Base-by-base conservation (phyloP, 768 basidiomycete species). In the Pholiota conissans region DNA sequence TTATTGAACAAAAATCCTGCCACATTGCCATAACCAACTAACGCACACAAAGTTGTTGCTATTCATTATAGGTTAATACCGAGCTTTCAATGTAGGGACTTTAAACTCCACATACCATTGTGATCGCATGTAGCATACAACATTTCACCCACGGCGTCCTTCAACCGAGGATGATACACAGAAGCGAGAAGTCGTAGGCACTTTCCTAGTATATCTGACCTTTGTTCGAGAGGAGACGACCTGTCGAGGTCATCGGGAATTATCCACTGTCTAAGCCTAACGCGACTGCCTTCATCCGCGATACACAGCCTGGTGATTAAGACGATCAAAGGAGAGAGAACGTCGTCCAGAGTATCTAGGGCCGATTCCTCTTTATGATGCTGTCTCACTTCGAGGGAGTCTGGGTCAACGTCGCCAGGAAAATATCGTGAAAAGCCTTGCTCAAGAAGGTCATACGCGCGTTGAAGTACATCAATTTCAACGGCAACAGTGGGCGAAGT, bases 1-100 rank as follows among this genome's bases (percentile, higher is more conserved):
- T 94, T 95, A 68, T 90, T 86, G 76, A 93, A 95, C 24, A 99
- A 79, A 79, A 93, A 91, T 0, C 97, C 97, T 0, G 95, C 93
- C 39, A 95, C 93, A 68, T 95, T 95, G 39, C 96, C 96, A 65
- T 99, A 99, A 6, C 96, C 96, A 52, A 97, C 82, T 42, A 90
- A 83, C 3, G 85, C 81, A n/a, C 85, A 83, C 14, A 98, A 76
- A 0, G 79, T 82, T 5, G 81, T 76, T n/a, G 90, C 93, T 81
- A 35, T 14, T 60, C 13, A 32, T 40, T 24, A 59, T 5, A 26
- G 37, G 39, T 13, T 56, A 13, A 26, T 37, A 49, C 56, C 20
- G 35, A 55, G 34, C 30, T 51, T 26, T n/a, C 10, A 54, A 27
- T 52, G 27, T 26, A 13, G 47, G 16, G 28, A 46, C 11, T 48